Base-by-base conservation (phyloP, 345 rosid genomes). In the Bruguiera sexangula region DNA sequence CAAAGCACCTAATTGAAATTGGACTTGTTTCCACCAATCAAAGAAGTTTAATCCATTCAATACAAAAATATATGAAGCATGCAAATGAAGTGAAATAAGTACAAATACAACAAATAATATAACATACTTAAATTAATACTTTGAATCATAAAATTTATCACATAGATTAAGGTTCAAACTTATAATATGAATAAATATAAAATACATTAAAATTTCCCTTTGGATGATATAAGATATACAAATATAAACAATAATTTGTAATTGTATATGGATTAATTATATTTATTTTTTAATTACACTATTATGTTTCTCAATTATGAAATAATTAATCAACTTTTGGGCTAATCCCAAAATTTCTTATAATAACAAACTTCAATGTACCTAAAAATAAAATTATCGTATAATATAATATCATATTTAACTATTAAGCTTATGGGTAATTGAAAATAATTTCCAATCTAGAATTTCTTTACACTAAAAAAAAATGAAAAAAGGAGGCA, bases 51-150 rank as follows among this genome's bases (percentile, higher is more conserved):
- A 30, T 30, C 31, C 31, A 30, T 30, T 30, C 3, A 30, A 30
- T 34, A 34, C 8, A 34, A 26, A 20, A 67, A 67, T 60, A 67
- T 62, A 57, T 13, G 70, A 34, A 5, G 30, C 60, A 6, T 73
- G 76, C 63, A 30, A 54, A 54, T 65, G 70, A 19, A 65, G 70
- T 21, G 46, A 56, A 57, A 65, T n/a, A 55, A 60, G 46, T 24
- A 32, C 66, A 53, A 26, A 31, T 21, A 11, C 30, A 32, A 55
- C 56, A 55, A 54, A 63, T 27, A 27, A 64, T 43, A 48, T 64
- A 64, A 48, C 27, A 37, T 8, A 4, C 4, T 15, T 5, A 18
- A 53, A 0, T 60, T 10, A 60, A 21, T 21, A 1, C 37, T 59
- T 22, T 59, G 63, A 24, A 20, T 59, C 26, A 27, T 59, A 59